These are phyloP conservation scores for Crinitomyces ghanaensis DNA, from an alignment of 805 yeast genomes.

Conservation along the genomic window DNA sequence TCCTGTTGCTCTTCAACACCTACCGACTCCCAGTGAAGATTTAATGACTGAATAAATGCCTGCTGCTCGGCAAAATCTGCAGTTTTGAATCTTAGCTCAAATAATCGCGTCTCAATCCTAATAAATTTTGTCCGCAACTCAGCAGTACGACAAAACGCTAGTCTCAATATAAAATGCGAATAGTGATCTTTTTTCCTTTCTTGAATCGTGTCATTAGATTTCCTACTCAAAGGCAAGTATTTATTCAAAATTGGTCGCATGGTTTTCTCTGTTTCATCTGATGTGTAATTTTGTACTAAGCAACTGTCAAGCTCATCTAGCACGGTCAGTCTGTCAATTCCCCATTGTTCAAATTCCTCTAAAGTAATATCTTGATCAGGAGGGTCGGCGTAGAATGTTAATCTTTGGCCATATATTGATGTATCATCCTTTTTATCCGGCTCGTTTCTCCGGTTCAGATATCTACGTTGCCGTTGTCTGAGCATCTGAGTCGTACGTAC, in stretches of 20 bases:
- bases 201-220: conserved; percentile 22
- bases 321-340: conserved; percentile 77
- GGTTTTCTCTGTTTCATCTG: conserved; percentile 52
- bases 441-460: too few relatives aligned
- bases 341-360: conserved; percentile 93
- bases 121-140: conserved; percentile 74
- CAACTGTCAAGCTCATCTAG: conserved; percentile 77
- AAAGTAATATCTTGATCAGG: conserved; percentile 80
- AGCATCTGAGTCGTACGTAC: too few relatives aligned
- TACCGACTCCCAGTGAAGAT: conserved; percentile 65
- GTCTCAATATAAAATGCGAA: conserved; percentile 76
- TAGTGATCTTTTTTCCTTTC: conserved; percentile 85
- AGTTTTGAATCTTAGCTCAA: conserved; percentile 58
- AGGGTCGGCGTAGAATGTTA: conserved; percentile 65
- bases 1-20: conserved; percentile 46
- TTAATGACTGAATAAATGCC: conserved; percentile 52
- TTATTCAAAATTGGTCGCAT: conserved; percentile 57
- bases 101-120: conserved; percentile 61
- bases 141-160: conserved; percentile 76
- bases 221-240: conserved; percentile 52
- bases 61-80: conserved; percentile 57
- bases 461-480: too few relatives aligned
- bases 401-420: too few relatives aligned
- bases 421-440: too few relatives aligned
- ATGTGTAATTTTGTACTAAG: conserved; percentile 47